Conservation (phyloP, 2,329 filamentous ascomycete genomes). For the Lachnellula arida region DNA sequence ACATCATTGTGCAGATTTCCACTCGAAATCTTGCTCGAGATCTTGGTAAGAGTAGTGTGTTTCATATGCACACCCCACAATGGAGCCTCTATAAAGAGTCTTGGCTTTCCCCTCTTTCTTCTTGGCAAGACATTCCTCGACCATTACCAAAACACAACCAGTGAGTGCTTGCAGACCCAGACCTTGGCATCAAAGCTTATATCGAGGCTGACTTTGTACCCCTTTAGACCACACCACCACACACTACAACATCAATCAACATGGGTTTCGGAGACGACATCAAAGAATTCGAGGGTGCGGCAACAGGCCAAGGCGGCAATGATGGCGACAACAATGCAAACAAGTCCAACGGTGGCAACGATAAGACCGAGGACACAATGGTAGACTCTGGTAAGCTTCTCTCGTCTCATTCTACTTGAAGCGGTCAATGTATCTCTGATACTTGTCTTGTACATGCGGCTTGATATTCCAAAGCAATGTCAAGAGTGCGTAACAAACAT, state of each 20-base stretch:
- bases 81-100: not conserved
- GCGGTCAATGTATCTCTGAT: not conserved
- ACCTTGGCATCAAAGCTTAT: not conserved
- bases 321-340: constrained; percentile 31
- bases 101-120: constrained; percentile 4
- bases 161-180: not conserved
- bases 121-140: constrained; percentile 4
- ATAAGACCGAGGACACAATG: constrained; percentile 32
- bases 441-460: not conserved
- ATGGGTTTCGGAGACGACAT: constrained; percentile 28
- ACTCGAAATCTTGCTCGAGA: not conserved
- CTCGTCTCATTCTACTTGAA: not conserved
- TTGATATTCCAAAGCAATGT: not conserved
- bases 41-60: not conserved
- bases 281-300: constrained; percentile 30
- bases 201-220: not conserved
- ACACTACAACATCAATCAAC: constrained; percentile 11
- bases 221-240: not conserved
- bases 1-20: not conserved
- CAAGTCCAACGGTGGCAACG: constrained; percentile 20
- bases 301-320: constrained; percentile 31
- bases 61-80: too few species aligned
- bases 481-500: not conserved
- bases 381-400: constrained; percentile 31
- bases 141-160: not conserved